Evolutionary conservation across 805 yeast genomes (phyloP), one percentile per base, ranked within the genome.

Genomic region (Candida gorgasii): DNA sequence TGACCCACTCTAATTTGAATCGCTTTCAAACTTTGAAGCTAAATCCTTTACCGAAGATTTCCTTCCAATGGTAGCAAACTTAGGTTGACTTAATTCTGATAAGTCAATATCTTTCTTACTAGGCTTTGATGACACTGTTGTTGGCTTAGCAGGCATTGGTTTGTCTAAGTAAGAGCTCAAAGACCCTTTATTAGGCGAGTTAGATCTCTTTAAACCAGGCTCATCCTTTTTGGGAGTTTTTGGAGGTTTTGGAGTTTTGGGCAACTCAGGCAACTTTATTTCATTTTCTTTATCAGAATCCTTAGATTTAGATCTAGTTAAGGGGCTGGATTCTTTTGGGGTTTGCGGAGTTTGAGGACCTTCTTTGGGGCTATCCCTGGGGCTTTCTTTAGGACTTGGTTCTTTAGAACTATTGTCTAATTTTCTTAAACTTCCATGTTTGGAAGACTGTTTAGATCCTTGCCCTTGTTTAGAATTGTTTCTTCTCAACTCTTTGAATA

Each of bases 401-500:
- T 30, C 19, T 14, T 9, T 41, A 5, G 20, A 17, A 13, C 15
- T 30, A 8, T 33, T 27, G 8, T 33, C 18, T 9, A 15, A 13
- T 24, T 5, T 20, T 8, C 3, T 13, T 4, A 11, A 20, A 3
- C 11, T 36, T 19, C 27, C 19, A 35, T 39, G 9, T 18, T 5
- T 3, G 11, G 12, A 15, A 18, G 5, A 13, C 9, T n/a, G 5
- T 9, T 11, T 28, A 8, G 6, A 30, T 7, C 12, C 34, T 15
- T 9, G 9, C 9, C 12, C 39, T 12, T 17, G 33, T 14, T 36
- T 17, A 8, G 69, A 57, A 42, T 63, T 68, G 24, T 65, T 50
- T 44, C 73, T 60, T 51, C 73, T 61, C 50, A 86, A 73, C 49
- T 80, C 86, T 24, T 75, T 73, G 54, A 87, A 86, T n/a, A 87